phyloP scores from a whole-genome alignment of 352 stramenopile genomes.

The Thraustochytrium sp. region DNA sequence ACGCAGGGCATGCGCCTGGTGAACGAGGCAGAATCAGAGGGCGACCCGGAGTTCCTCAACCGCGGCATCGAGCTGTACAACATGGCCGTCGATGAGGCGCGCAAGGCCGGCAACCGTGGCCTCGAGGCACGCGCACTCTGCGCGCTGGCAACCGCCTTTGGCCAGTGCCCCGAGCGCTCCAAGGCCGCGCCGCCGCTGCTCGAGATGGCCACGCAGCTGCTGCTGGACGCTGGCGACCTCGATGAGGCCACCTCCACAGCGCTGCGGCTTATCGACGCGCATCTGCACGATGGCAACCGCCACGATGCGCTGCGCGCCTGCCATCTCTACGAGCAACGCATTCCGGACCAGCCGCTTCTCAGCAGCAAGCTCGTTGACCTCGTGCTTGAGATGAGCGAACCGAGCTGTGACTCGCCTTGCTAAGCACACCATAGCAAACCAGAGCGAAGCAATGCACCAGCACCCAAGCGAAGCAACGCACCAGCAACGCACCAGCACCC shows the following conservation, averaged over 20 bases:
- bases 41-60: background rate
- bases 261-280: background rate
- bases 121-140: background rate
- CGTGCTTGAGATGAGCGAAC: background rate
- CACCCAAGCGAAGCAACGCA: background rate
- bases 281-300: background rate
- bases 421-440: too few relatives aligned
- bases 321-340: background rate
- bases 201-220: background rate
- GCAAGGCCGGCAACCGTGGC: background rate
- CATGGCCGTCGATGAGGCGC: slow-evolving; percentile 15
- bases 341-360: background rate
- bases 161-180: background rate
- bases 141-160: background rate
- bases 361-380: background rate
- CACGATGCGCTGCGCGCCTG: background rate
- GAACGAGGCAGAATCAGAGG: background rate
- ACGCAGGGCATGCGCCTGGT: background rate
- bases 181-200: background rate
- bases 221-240: background rate
- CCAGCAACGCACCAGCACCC: too few relatives aligned
- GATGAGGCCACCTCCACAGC: background rate
- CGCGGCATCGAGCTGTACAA: slow-evolving; percentile 8
- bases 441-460: background rate
- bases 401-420: too few relatives aligned